phyloP scores from a whole-genome alignment of 139 green algal species.

The Tetratostichococcus sp. region DNA sequence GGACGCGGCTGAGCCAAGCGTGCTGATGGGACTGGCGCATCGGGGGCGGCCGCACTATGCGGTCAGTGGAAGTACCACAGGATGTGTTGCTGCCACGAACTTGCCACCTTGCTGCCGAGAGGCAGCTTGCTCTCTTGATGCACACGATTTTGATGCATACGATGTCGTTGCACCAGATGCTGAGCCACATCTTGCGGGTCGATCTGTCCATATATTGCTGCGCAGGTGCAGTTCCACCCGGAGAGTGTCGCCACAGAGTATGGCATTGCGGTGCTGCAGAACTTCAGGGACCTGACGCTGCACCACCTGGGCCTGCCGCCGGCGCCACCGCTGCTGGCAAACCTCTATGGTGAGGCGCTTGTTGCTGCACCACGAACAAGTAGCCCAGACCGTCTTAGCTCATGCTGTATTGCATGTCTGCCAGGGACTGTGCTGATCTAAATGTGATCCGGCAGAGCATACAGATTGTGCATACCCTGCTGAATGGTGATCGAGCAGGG shows the following conservation, averaged over 20 bases:
- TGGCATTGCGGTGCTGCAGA: constrained; percentile 72
- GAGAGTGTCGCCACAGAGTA: constrained; percentile 83
- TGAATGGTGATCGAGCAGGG: not conserved
- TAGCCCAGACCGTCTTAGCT: too few species aligned
- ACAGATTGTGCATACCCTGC: too few species aligned
- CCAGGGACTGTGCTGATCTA: not conserved
- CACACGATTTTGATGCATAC: too few species aligned
- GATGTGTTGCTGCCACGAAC: too few species aligned
- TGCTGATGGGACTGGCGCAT: constrained; percentile 87
- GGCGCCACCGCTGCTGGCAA: not conserved
- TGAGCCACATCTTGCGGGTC: too few species aligned
- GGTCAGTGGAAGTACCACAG: constrained; percentile 1
- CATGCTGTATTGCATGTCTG: not conserved
- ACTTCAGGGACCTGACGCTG: constrained; percentile 77
- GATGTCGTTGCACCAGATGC: too few species aligned
- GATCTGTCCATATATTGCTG: too few species aligned
- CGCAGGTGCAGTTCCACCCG: constrained; percentile 90
- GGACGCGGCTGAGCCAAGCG: not conserved
- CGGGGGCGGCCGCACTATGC: constrained; percentile 71
- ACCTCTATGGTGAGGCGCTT: not conserved
- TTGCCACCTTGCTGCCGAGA: too few species aligned
- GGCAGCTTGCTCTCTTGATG: too few species aligned
- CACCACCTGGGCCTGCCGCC: not conserved
- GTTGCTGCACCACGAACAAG: too few species aligned
- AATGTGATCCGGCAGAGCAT: too few species aligned